Conservation (phyloP, 2,329 filamentous ascomycete genomes). For the Alternaria atra region DNA sequence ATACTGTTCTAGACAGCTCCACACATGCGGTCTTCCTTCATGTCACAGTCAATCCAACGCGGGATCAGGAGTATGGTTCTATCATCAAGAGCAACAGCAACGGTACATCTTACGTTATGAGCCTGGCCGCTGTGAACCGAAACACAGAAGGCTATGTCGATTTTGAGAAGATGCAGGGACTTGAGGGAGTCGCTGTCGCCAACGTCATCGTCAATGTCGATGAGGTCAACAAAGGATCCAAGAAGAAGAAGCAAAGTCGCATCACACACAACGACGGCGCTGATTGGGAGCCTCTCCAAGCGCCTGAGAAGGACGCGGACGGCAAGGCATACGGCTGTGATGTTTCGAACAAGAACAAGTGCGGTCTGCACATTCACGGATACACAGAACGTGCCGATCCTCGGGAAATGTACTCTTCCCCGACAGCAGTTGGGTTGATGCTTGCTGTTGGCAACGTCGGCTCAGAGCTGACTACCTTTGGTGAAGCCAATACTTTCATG, state of each 20-base stretch:
- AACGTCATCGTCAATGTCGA: slow-evolving; percentile 83
- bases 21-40: slow-evolving; percentile 95
- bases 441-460: slow-evolving; percentile 94
- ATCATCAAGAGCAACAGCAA: slow-evolving; percentile 99
- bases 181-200: slow-evolving; percentile 89
- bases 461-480: slow-evolving; percentile 68
- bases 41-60: slow-evolving; percentile 76
- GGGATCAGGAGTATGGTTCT: slow-evolving; percentile 77
- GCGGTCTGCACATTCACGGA: slow-evolving; percentile 90
- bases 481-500: slow-evolving; percentile 88
- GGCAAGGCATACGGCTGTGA: slow-evolving; percentile 76
- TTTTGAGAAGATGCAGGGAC: slow-evolving; percentile 92
- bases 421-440: slow-evolving; percentile 88
- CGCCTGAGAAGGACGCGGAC: slow-evolving; percentile 75
- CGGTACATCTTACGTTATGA: slow-evolving; percentile 92
- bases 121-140: slow-evolving; percentile 81
- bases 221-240: slow-evolving; percentile 67
- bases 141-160: slow-evolving; percentile 82
- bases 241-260: slow-evolving; percentile 85
- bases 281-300: slow-evolving; percentile 79
- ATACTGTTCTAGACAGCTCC: slow-evolving; percentile 93
- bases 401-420: slow-evolving; percentile 85
- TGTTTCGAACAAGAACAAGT: slow-evolving; percentile 68
- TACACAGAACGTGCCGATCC: slow-evolving; percentile 90
- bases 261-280: slow-evolving; percentile 98